Evolutionary conservation across 108 stramenopile species (phyloP).

Genomic region (Licmophora abbreviata): DNA sequence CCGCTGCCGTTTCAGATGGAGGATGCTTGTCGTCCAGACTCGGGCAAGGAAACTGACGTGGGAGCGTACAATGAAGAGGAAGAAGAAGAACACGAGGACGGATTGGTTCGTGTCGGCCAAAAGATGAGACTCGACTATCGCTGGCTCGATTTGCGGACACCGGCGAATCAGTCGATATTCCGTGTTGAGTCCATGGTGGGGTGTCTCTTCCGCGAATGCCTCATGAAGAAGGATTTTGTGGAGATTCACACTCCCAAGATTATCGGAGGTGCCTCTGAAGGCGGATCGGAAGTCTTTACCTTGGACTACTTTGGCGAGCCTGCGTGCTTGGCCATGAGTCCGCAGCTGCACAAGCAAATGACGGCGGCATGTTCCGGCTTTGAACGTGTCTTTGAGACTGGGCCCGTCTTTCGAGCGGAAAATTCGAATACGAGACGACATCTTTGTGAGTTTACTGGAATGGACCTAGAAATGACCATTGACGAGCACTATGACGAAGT

Average conservation of each 20-base stretch:
- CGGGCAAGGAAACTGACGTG: constrained; percentile 69
- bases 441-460: constrained; percentile 98
- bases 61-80: constrained; percentile 68
- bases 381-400: constrained; percentile 97
- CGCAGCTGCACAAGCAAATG: constrained; percentile 99
- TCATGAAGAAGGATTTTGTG: constrained; percentile 84
- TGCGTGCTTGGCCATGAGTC: constrained; percentile 96
- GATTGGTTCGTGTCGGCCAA: constrained; percentile 72
- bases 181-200: constrained; percentile 95
- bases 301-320: constrained; percentile 93
- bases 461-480: constrained; percentile 98
- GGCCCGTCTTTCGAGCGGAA: constrained; percentile 99
- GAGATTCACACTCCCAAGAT: constrained; percentile 98
- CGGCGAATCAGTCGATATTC: constrained; percentile 98
- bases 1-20: constrained; percentile 95
- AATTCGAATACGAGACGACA: constrained; percentile 96
- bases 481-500: constrained; percentile 99
- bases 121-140: constrained; percentile 92
- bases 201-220: constrained; percentile 88
- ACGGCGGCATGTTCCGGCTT: constrained; percentile 95
- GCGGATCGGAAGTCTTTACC: constrained; percentile 94
- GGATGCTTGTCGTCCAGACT: constrained; percentile 93
- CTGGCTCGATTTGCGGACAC: constrained; percentile 97
- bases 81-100: constrained; percentile 56
- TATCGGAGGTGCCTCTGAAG: constrained; percentile 95